A percentile compares a stretch with the other conserved stretches of the same genome.
Conservation (phyloP, 306 rosid genomes). For the Begonia loranthoides region DNA sequence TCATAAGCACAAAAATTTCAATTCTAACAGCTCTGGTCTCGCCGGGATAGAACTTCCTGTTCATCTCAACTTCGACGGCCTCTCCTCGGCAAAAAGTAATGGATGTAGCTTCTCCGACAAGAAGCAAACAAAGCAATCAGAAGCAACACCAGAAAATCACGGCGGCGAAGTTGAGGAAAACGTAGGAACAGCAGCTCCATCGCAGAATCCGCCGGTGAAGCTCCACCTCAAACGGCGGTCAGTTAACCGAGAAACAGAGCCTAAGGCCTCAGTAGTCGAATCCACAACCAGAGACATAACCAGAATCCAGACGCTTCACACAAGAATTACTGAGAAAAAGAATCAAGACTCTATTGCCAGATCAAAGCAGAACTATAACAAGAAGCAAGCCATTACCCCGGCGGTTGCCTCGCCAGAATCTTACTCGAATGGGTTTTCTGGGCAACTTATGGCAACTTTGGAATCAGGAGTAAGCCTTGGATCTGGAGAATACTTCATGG, state of each 20-base stretch:
- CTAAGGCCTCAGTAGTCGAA: conserved; percentile 32
- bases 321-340: conserved; percentile 60
- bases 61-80: conserved; percentile 47
- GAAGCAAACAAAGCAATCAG: conserved; percentile 17
- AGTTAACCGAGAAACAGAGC: conserved; percentile 19
- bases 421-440: conserved; percentile 15
- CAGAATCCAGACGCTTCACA: conserved; percentile 72
- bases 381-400: conserved; percentile 17
- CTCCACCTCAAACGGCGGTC: conserved; percentile 45
- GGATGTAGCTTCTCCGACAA: conserved; percentile 37
- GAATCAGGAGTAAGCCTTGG: conserved; percentile 93
- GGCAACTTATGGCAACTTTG: conserved; percentile 76
- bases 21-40: conserved; percentile 46
- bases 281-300: conserved; percentile 43
- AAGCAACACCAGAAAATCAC: conserved; percentile 8
- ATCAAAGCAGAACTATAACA: conserved; percentile 9
- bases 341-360: conserved; percentile 67
- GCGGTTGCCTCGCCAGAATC: conserved; percentile 32
- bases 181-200: conserved; percentile 9
- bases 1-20: conserved; percentile 20
- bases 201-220: conserved; percentile 36
- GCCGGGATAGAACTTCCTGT: conserved; percentile 54
- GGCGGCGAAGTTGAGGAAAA: conserved; percentile 13
- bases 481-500: conserved; percentile 96
- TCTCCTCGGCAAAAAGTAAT: conserved; percentile 36